Evolutionary conservation across 345 rosid species (phyloP).

Genomic region (Clarkia xantiana): DNA sequence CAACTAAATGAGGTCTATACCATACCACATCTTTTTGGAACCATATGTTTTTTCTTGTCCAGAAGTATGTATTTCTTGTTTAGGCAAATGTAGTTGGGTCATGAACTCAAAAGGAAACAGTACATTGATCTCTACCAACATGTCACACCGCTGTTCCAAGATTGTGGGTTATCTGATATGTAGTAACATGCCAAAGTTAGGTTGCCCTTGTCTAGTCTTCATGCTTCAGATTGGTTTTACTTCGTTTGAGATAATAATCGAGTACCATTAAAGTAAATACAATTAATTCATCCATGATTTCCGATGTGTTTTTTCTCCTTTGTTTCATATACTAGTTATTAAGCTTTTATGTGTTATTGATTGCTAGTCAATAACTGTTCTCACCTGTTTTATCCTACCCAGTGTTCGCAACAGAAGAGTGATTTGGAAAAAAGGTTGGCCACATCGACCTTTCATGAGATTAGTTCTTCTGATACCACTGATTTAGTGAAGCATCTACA

Average conservation of each 20-base stretch:
- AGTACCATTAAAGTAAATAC: too few relatives aligned
- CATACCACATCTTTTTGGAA: background rate
- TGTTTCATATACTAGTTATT: conserved; percentile 2
- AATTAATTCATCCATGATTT: too few relatives aligned
- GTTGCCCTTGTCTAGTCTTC: background rate
- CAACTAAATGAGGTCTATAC: conserved; percentile 52
- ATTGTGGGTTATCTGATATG: too few relatives aligned
- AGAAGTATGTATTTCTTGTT: too few relatives aligned
- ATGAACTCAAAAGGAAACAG: too few relatives aligned
- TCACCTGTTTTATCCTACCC: conserved; percentile 2
- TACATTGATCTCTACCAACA: too few relatives aligned
- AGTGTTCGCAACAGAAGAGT: conserved; percentile 65
- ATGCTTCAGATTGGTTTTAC: conserved; percentile 7
- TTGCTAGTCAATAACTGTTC: background rate
- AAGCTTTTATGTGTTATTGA: too few relatives aligned
- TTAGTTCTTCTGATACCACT: conserved; percentile 38
- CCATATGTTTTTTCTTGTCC: background rate
- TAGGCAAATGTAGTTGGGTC: too few relatives aligned
- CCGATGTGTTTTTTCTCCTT: too few relatives aligned
- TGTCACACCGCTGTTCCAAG: too few relatives aligned
- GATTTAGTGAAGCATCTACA: conserved; percentile 71
- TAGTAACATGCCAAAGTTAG: too few relatives aligned
- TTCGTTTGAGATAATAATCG: background rate
- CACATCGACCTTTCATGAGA: conserved; percentile 36
- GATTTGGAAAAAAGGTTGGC: conserved; percentile 56